Evolutionary conservation across 192 early-diverging fungal genomes (phyloP).

Genomic region (Umbelopsis vinacea): DNA sequence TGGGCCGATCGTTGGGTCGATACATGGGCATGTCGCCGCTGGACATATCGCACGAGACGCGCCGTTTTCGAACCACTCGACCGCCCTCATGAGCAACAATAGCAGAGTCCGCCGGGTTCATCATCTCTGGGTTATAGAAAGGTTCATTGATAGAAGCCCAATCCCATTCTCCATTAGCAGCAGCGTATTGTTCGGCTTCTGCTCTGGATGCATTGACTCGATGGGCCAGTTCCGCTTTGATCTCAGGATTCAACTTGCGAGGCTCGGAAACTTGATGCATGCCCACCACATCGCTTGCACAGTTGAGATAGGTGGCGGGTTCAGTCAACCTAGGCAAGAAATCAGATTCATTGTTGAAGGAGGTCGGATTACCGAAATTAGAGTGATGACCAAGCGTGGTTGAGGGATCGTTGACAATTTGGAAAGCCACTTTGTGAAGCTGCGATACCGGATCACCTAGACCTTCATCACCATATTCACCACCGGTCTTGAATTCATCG

Average conservation of each 20-base stretch:
- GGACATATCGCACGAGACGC: constrained; percentile 43
- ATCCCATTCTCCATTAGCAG: not conserved
- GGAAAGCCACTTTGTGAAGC: constrained; percentile 89
- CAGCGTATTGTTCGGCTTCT: not conserved
- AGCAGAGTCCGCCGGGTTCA: constrained; percentile 4
- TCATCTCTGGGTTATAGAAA: not conserved
- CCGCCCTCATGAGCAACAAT: constrained; percentile 24
- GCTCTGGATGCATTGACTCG: not conserved
- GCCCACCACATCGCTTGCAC: constrained; percentile 77
- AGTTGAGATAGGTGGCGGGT: constrained; percentile 66
- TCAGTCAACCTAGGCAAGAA: constrained; percentile 41
- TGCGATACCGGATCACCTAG: constrained; percentile 86
- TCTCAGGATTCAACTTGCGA: constrained; percentile 28
- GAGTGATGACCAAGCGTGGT: constrained; percentile 19
- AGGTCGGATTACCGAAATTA: not conserved
- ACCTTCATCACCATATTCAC: constrained; percentile 50
- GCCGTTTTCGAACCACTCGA: constrained; percentile 41
- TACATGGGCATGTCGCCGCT: constrained; percentile 9
- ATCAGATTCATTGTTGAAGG: constrained; percentile 16
- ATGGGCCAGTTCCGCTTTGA: constrained; percentile 3
- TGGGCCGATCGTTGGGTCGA: not conserved
- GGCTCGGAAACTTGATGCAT: constrained; percentile 65
- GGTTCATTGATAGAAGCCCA: constrained; percentile 6
- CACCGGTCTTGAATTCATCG: constrained; percentile 23
- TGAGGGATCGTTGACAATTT: constrained; percentile 58